Percentiles rank a stretch among this genome's conserved stretches.
Evolutionary conservation across 495 filamentous ascomycete species (phyloP).

Genomic region (Aspergillus bridgeri): DNA sequence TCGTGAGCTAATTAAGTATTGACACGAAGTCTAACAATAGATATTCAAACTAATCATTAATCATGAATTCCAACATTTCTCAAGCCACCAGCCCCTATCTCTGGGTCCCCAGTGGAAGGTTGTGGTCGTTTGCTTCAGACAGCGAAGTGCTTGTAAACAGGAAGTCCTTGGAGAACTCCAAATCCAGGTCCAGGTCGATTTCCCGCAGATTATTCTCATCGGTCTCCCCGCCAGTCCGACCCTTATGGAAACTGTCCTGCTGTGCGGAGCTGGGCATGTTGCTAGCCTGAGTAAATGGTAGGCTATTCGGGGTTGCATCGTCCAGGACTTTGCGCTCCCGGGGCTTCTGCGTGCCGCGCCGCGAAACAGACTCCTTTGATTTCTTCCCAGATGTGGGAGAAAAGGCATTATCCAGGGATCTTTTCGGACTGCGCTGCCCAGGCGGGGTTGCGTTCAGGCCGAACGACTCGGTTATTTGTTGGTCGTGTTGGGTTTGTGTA

Average conservation of each 20-base stretch:
- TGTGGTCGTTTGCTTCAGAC: slow-evolving; percentile 25
- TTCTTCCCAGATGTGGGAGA: slow-evolving; percentile 7
- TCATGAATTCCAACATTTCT: neutral
- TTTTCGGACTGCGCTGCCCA: slow-evolving; percentile 27
- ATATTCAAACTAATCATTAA: neutral
- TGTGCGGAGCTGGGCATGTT: slow-evolving; percentile 11
- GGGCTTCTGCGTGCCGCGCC: slow-evolving; percentile 1
- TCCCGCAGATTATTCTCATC: slow-evolving; percentile 28
- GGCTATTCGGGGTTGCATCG: slow-evolving; percentile 29
- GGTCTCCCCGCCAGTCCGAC: slow-evolving; percentile 1
- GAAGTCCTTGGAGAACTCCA: slow-evolving; percentile 39
- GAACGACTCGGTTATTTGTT: slow-evolving; percentile 21
- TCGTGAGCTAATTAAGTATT: neutral
- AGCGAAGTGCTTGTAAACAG: slow-evolving; percentile 35
- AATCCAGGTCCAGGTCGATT: slow-evolving; percentile 36
- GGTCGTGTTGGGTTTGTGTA: slow-evolving; percentile 12
- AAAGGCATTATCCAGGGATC: slow-evolving; percentile 23
- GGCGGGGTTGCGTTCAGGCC: slow-evolving; percentile 18
- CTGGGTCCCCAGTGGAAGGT: slow-evolving; percentile 6
- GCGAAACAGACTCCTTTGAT: slow-evolving; percentile 7
- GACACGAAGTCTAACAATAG: neutral
- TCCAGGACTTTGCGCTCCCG: slow-evolving; percentile 23
- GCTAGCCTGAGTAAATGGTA: slow-evolving; percentile 19
- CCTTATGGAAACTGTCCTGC: slow-evolving; percentile 9
- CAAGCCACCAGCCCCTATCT: neutral